These are phyloP conservation scores for Centrapalus pauciflorus DNA, from an alignment of 129 eudicot genomes.

Conservation along the genomic window DNA sequence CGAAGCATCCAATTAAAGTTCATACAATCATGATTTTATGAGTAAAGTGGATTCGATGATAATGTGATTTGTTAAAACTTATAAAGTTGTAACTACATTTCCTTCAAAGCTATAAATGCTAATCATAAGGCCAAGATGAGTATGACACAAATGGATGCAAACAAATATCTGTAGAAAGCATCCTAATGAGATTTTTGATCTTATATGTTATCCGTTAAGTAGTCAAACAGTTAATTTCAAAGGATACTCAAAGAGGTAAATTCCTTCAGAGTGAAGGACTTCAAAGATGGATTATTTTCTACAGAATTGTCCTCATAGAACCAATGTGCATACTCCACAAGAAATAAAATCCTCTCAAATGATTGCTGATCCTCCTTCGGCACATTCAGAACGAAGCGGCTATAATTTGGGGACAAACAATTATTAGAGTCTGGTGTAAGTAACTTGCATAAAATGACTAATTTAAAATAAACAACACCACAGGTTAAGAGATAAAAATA, in stretches of 20 bases:
- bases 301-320: conserved; percentile 95
- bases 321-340: conserved; percentile 99
- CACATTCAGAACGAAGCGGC: conserved; percentile 95
- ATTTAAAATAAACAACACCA: background rate
- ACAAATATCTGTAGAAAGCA: background rate
- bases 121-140: background rate
- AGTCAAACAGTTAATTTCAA: background rate
- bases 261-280: conserved; percentile 88
- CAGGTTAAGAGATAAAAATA: background rate
- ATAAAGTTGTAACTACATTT: background rate
- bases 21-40: background rate
- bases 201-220: background rate
- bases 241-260: conserved; percentile 98
- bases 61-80: background rate
- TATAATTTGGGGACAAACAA: conserved; percentile 28
- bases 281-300: conserved; percentile 89
- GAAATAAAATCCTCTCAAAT: conserved; percentile 93
- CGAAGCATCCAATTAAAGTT: no score
- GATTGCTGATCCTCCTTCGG: conserved; percentile 98
- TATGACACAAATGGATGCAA: background rate
- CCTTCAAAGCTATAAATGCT: background rate
- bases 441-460: background rate
- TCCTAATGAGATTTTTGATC: background rate
- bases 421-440: background rate
- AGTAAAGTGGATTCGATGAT: background rate